phyloP scores from a whole-genome alignment of 192 early-diverging fungal genomes.

The Linderina pennispora region DNA sequence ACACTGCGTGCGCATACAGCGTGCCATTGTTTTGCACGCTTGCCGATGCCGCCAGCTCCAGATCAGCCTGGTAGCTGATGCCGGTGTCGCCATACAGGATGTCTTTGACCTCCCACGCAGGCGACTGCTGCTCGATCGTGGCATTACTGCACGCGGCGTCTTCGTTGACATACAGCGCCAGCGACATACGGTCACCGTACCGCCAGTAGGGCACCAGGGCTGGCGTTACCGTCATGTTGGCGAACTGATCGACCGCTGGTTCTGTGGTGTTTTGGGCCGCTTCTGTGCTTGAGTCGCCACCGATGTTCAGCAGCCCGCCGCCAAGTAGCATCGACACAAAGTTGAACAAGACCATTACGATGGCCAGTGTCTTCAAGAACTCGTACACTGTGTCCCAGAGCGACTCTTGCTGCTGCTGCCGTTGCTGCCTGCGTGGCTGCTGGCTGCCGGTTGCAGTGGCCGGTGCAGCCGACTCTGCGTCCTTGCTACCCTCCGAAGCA shows the following conservation, averaged over 20 bases:
- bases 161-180: background rate
- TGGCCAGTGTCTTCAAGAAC: background rate
- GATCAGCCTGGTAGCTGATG: background rate
- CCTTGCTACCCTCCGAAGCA: too few relatives aligned
- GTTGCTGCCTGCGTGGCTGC: too few relatives aligned
- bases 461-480: too few relatives aligned
- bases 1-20: background rate
- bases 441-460: too few relatives aligned
- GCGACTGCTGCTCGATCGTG: background rate
- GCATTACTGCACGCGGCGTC: background rate
- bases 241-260: too few relatives aligned
- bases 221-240: too few relatives aligned
- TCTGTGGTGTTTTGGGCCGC: too few relatives aligned
- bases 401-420: too few relatives aligned
- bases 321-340: background rate
- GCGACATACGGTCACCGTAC: background rate
- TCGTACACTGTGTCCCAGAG: background rate
- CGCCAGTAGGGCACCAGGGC: background rate
- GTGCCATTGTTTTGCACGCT: background rate
- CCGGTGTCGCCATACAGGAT: constrained; percentile 1
- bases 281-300: too few relatives aligned
- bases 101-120: background rate
- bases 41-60: background rate
- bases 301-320: background rate
- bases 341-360: background rate